Evolutionary conservation across 148 eudicot species (phyloP), one percentile per base, ranked within the genome.

Genomic region (Gaultheria prostrata): DNA sequence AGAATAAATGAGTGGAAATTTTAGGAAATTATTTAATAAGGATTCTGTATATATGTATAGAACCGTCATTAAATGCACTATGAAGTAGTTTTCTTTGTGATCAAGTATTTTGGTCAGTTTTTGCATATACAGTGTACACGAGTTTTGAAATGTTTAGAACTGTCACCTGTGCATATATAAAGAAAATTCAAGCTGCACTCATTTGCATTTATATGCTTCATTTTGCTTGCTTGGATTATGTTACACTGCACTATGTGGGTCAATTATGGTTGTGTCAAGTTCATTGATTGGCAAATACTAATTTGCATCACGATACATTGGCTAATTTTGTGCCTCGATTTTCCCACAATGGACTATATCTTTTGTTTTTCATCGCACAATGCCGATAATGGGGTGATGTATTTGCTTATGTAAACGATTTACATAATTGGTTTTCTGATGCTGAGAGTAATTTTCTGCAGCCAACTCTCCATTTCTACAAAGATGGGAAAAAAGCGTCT

Each of bases 401-500:
- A 3, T 49, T 77, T 24, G 51, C 20, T 74, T 75, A 75, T 45
- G 15, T 74, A 43, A 39, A 48, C 35, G 12, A 18, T 2, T 24
- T 43, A 33, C 7, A 21, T 17, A 50, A 28, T 77, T 28, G 54
- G 54, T 30, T 46, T 43, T 56, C 35, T 51, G 45, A 77, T 32
- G 39, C 39, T 51, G 26, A 17, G 45, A 51, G 24, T 30, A 50
- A 13, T 85, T 85, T 82, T 46, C 81, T 87, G 85, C 89, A 92
- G 94, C 94, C 94, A 26, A 90, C 94, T 33, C 86, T 92, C 76
- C 91, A 90, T 87, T 90, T 92, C 85, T 92, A 88, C 77, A 88
- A 87, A 83, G 79, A 88, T 77, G 96, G 96, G 51, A 92, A 86
- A 83, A 91, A 90, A 85, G 93, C 87, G 32, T 83, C 88, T 8